Conservation (phyloP, 2,329 filamentous ascomycete species). For the Ophiostoma sp. region DNA sequence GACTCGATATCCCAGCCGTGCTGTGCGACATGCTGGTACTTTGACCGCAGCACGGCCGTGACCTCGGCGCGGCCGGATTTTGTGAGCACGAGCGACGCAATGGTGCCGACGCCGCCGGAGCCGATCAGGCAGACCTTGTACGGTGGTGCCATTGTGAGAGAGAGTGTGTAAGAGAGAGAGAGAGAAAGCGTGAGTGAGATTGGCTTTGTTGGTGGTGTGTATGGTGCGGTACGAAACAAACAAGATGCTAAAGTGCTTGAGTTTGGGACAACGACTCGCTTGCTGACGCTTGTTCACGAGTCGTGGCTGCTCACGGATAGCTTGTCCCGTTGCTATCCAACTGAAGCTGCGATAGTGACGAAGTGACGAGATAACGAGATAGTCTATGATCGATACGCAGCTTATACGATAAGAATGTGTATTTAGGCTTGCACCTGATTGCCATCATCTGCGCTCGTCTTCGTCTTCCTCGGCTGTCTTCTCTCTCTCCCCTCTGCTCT, state of each 20-base stretch:
- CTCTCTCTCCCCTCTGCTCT: no score
- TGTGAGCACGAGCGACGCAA: conserved; percentile 25
- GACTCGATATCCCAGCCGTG: conserved; percentile 26
- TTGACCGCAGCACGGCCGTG: conserved; percentile 24
- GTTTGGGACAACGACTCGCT: no score
- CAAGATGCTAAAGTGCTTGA: no score
- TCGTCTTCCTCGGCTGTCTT: not conserved
- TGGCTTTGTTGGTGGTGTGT: no score
- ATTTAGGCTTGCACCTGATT: not conserved
- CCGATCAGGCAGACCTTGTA: conserved; percentile 24
- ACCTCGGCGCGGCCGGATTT: conserved; percentile 24
- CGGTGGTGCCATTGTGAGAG: not conserved
- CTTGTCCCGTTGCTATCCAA: not conserved
- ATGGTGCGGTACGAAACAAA: no score
- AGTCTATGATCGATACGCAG: not conserved
- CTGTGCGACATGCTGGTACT: conserved; percentile 21
- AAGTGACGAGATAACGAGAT: not conserved
- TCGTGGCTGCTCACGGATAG: not conserved
- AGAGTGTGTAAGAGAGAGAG: no score
- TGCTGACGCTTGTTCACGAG: no score
- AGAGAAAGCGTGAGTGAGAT: no score
- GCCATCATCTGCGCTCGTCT: not conserved
- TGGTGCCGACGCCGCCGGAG: conserved; percentile 25
- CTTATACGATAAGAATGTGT: conserved; percentile 7
- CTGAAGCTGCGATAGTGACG: not conserved